Conservation (phyloP, 2,329 filamentous ascomycete species). For the Cercospora sp. region DNA sequence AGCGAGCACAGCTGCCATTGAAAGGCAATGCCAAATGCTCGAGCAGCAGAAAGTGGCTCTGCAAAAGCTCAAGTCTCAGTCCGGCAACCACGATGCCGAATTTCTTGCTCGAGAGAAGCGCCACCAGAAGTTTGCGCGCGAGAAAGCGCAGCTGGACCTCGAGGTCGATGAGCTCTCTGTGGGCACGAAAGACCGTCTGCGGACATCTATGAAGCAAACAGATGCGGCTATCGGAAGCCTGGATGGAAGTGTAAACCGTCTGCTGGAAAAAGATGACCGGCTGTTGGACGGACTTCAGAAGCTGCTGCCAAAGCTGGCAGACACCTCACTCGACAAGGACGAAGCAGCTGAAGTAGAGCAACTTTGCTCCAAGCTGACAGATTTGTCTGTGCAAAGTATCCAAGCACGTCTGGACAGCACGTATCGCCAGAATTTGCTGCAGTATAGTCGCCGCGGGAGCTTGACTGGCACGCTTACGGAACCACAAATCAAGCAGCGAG, state of each 20-base stretch:
- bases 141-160: slow-evolving; percentile 47
- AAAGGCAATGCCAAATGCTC: slow-evolving; percentile 63
- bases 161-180: slow-evolving; percentile 38
- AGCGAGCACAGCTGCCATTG: slow-evolving; percentile 63
- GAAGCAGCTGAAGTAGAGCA: slow-evolving; percentile 54
- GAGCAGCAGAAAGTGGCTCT: slow-evolving; percentile 64
- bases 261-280: slow-evolving; percentile 58
- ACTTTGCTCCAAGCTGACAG: slow-evolving; percentile 52
- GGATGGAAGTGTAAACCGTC: slow-evolving; percentile 54
- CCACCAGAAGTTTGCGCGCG: slow-evolving; percentile 36
- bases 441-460: slow-evolving; percentile 8
- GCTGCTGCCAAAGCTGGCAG: slow-evolving; percentile 61
- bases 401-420: slow-evolving; percentile 52
- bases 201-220: slow-evolving; percentile 50
- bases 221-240: slow-evolving; percentile 50
- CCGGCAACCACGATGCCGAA: slow-evolving; percentile 7
- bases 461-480: slow-evolving; percentile 30
- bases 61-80: slow-evolving; percentile 53
- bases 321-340: slow-evolving; percentile 48
- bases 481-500: slow-evolving; percentile 26
- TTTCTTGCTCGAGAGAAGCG: slow-evolving; percentile 14
- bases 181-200: slow-evolving; percentile 37
- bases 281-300: slow-evolving; percentile 66
- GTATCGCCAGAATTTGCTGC: slow-evolving; percentile 41
- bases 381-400: slow-evolving; percentile 45